Percentiles rank a stretch among this genome's conserved stretches.
Evolutionary conservation across 2,329 filamentous ascomycete species (phyloP).

Genomic region (Coniochaeta sp.): DNA sequence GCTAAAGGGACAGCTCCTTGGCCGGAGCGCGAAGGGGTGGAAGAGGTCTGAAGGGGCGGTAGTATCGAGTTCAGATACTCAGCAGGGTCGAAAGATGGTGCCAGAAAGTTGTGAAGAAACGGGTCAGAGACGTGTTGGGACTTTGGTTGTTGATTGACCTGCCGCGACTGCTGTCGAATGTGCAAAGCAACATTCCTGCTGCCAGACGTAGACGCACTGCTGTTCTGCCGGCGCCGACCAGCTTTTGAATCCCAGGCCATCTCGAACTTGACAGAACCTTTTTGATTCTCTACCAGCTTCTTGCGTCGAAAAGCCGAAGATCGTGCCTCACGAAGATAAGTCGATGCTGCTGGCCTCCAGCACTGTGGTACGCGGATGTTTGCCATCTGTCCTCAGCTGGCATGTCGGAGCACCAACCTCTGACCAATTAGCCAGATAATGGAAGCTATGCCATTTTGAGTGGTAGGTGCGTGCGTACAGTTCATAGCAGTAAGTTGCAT

Average conservation of each 20-base stretch:
- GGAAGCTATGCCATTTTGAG: too few species aligned
- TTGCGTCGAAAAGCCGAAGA: background rate
- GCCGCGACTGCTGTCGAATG: constrained; percentile 28
- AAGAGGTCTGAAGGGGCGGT: constrained; percentile 51
- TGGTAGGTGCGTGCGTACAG: too few species aligned
- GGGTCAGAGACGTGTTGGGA: constrained; percentile 64
- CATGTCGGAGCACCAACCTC: too few species aligned
- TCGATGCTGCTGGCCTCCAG: background rate
- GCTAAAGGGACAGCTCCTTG: constrained; percentile 50
- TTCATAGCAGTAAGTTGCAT: too few species aligned
- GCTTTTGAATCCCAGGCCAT: constrained; percentile 34
- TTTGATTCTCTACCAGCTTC: background rate
- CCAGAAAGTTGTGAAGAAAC: constrained; percentile 67
- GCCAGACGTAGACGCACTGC: constrained; percentile 27
- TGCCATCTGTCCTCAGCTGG: background rate
- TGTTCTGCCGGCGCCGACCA: constrained; percentile 39
- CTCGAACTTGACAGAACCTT: background rate
- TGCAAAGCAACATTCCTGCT: constrained; percentile 32
- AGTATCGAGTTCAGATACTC: constrained; percentile 78
- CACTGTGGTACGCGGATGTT: background rate
- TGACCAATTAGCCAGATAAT: too few species aligned
- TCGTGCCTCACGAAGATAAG: background rate
- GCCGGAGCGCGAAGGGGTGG: constrained; percentile 12
- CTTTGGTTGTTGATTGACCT: constrained; percentile 31
- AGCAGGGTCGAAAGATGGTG: constrained; percentile 71